Evolutionary conservation across 495 filamentous ascomycete genomes (phyloP), one percentile per base, ranked within the genome.

Genomic region (Penicillium pancosmium): DNA sequence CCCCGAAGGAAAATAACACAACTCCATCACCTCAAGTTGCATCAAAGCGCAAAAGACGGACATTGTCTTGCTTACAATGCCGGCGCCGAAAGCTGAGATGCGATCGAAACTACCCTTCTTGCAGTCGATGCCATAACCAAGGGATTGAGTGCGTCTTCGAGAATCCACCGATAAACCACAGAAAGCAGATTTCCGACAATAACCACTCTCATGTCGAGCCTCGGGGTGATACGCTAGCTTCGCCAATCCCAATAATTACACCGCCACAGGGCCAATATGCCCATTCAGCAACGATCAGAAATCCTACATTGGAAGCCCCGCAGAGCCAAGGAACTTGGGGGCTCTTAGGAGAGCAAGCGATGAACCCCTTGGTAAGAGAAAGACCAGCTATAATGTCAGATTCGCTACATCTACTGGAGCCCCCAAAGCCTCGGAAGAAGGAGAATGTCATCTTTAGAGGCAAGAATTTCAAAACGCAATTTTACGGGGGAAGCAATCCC

Each of bases 401-500:
- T 18, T 44, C 41, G 16, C 4, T 44, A 9, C 41, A 44, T 5
- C 41, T 44, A 44, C 3, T 44, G 16, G 41, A 44, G 16, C 41
- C 41, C 16, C n/a, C 41, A 16, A 18, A 16, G 15, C 41, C 41
- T n/a, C 16, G 41, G 15, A 44, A 44, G 16, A 16, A 16, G 8
- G 41, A 44, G 35, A 53, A 55, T 3, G 68, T 72, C 34, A 71
- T 77, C 36, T 76, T 78, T 21, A 64, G 74, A 52, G 75, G 77
- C 7, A 69, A 73, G 55, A 62, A 69, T 23, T 79, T 75, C 61
- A 73, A 70, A 60, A 79, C 74, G 4, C 69, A 76, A 33, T 79
- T 76, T 54, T 75, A 76, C 43, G 77, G 77, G n/a, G 64, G 74
- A 5, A 79, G 71, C 51, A 72, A 76, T 59, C 56, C 72, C 1